Conservation (phyloP, 1,284 basidiomycete species). For the Boletus semigastroideus region DNA sequence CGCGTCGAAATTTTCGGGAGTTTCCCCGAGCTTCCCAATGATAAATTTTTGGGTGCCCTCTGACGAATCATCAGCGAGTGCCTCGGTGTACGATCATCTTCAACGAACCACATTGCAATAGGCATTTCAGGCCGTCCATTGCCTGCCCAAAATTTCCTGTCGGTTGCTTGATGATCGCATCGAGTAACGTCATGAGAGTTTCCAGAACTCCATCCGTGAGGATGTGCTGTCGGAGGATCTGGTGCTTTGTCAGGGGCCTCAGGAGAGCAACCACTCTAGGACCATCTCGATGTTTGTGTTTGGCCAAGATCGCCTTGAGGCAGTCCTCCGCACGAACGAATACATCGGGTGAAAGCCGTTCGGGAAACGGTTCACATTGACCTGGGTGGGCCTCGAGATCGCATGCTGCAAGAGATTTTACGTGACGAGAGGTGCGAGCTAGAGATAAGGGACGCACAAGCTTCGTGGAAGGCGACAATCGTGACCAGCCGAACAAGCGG, state of each 20-base stretch:
- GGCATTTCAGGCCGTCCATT: constrained; percentile 23
- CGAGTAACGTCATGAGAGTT: constrained; percentile 14
- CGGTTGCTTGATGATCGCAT: constrained; percentile 8
- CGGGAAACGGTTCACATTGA: background rate
- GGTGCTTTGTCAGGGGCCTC: constrained; percentile 18
- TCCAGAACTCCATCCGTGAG: constrained; percentile 18
- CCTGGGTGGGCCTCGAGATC: background rate
- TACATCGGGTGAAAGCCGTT: background rate
- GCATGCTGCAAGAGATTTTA: constrained; percentile 7
- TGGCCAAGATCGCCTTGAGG: constrained; percentile 11
- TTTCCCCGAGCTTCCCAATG: constrained; percentile 8
- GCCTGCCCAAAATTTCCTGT: constrained; percentile 16
- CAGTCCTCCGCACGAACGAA: constrained; percentile 9
- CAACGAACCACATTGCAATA: constrained; percentile 22
- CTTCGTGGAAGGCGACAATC: constrained; percentile 28
- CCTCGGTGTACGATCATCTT: background rate
- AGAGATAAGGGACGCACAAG: constrained; percentile 11
- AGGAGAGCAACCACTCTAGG: constrained; percentile 26
- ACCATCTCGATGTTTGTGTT: constrained; percentile 14
- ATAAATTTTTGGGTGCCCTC: constrained; percentile 8
- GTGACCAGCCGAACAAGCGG: constrained; percentile 21
- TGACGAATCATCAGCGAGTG: constrained; percentile 4
- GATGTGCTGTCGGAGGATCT: constrained; percentile 11
- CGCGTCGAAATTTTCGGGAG: background rate
- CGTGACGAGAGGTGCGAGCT: too few relatives aligned